Conservation (phyloP, 73 alveolate genomes). For the Symbiodinium pilosum region DNA sequence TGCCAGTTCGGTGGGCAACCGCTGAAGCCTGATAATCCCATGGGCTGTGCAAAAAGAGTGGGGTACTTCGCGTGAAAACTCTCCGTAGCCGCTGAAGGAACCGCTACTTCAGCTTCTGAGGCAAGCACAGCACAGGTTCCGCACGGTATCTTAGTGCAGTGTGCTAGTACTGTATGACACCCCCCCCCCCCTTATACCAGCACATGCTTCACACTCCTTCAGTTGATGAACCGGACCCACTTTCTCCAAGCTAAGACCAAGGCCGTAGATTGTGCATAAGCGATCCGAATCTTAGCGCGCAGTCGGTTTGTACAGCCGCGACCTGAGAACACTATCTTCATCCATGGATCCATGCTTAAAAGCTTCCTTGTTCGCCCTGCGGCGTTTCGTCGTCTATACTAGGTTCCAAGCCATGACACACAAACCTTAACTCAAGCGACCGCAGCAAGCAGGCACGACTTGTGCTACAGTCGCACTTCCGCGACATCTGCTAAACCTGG, state of each 20-base stretch:
- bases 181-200: too few relatives aligned
- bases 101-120: background rate
- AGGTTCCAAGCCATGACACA: conserved; percentile 37
- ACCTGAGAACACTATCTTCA: conserved; percentile 34
- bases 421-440: too few relatives aligned
- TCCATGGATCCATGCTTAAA: too few relatives aligned
- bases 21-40: conserved; percentile 18
- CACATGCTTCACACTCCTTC: too few relatives aligned
- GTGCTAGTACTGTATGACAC: background rate
- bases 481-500: too few relatives aligned
- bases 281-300: conserved; percentile 89
- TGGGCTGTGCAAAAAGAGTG: background rate
- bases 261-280: conserved; percentile 86
- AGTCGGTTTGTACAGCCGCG: conserved; percentile 85
- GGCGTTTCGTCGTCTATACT: background rate
- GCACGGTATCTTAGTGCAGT: conserved; percentile 45
- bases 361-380: too few relatives aligned
- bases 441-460: too few relatives aligned
- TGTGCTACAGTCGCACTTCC: too few relatives aligned
- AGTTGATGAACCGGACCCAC: too few relatives aligned
- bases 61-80: background rate
- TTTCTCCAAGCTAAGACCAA: background rate
- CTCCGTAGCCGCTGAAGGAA: background rate
- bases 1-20: conserved; percentile 51
- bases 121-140: conserved; percentile 24